Percentiles rank a stretch among this genome's conserved stretches.
Conservation (phyloP, 148 eudicot species). For the Rhododendron vialii region DNA sequence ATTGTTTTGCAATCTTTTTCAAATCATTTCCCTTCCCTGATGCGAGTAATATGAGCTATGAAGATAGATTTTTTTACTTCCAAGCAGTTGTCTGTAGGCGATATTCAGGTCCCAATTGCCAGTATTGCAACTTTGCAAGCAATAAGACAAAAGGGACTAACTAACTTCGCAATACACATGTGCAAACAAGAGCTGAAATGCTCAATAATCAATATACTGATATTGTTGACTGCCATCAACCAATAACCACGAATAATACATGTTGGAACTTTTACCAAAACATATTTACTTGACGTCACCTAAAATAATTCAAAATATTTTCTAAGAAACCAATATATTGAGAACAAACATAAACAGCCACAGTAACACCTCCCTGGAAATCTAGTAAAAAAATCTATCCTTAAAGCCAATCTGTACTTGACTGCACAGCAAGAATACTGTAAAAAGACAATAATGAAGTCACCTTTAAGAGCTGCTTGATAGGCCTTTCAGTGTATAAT, state of each 20-base stretch:
- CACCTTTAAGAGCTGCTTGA: neutral
- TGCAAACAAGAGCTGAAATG: neutral
- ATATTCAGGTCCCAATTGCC: neutral
- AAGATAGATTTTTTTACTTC: neutral
- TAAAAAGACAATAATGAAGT: neutral
- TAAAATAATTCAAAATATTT: neutral
- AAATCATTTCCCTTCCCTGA: neutral
- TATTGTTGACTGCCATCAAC: neutral
- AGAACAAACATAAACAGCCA: neutral
- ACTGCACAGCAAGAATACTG: neutral
- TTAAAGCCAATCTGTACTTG: neutral
- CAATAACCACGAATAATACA: neutral
- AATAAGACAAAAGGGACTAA: neutral
- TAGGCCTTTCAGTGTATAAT: neutral
- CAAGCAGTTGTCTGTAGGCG: neutral
- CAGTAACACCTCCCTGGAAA: neutral
- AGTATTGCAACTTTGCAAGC: neutral
- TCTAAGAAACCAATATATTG: neutral
- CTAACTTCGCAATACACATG: neutral
- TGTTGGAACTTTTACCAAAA: neutral
- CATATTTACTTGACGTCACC: neutral
- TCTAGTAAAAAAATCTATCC: neutral
- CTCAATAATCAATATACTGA: neutral
- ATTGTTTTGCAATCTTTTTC: neutral
- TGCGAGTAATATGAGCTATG: neutral